Evolutionary conservation across 768 basidiomycete species (phyloP), one percentile per base, ranked within the genome.

Genomic region (Porphyrellus cyaneotinctus): DNA sequence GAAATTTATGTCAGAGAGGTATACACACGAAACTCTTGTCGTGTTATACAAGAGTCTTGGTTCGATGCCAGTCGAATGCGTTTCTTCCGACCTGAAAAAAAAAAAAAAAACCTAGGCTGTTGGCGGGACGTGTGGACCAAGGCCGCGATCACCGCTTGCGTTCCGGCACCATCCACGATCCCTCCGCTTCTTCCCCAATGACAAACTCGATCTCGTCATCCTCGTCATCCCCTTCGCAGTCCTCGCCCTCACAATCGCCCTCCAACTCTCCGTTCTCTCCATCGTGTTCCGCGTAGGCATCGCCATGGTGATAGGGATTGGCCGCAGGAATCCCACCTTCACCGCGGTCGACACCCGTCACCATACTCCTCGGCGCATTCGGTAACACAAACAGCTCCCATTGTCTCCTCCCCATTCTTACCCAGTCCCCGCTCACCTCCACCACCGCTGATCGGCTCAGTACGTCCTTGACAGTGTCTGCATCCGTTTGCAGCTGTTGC

Each of bases 201-300:
- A 87, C 85, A 57, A 87, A 84, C n/a, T 79, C 84, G n/a, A 87
- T 78, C 36, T 87, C 84, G 30, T 86, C 85, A n/a, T 87, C 85
- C 2, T 84, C 84, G 3, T 85, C 84, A 11, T 85, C 73, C 8
- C 54, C 70, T 2, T 76, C 72, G 18, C 58, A 67, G 26, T 60
- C 72, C 2, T 72, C 70, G 18, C 63, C 68, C 23, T 74, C 72
- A 14, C 52, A 70, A 15, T 71, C 69, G 17, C 55, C 53, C 22
- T 63, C 58, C 15, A 47, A 53, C 14, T 63, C 65, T 17, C 61
- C 64, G 23, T 57, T 53, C 17, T 64, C 62, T 22, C 50, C 63
- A 0, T 65, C 49, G 23, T 20, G 28, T 15, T 53, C 61, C 39
- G 41, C 31, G 38, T 54, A 33, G 6, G 37, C 42, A 42, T 52